Conservation (phyloP, 108 stramenopile genomes). For the Fragilaria radians region DNA sequence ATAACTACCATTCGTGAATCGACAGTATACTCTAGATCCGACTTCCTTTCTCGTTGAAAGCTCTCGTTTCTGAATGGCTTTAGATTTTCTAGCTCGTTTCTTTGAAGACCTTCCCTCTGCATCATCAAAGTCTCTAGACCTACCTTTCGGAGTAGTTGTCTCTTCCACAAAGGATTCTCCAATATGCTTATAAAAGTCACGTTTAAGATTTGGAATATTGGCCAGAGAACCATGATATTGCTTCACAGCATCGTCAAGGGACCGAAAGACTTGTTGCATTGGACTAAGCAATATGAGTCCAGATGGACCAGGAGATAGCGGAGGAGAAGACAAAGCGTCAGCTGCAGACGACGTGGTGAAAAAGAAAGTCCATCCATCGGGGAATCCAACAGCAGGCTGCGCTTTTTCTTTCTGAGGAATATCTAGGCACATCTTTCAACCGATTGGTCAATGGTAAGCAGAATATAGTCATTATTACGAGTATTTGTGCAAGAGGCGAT, state of each 20-base stretch:
- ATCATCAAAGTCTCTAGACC: not conserved
- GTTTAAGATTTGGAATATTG: not conserved
- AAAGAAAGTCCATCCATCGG: constrained; percentile 3
- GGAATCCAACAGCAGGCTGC: constrained; percentile 5
- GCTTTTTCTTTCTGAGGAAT: not conserved
- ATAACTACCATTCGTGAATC: not conserved
- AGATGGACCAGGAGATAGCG: too few relatives aligned
- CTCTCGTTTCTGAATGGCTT: not conserved
- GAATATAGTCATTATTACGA: too few relatives aligned
- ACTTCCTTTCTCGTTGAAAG: not conserved
- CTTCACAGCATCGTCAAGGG: not conserved
- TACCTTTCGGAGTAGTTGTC: not conserved
- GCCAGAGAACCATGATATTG: not conserved
- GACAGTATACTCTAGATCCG: constrained; percentile 1
- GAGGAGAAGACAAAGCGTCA: not conserved
- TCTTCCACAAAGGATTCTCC: not conserved
- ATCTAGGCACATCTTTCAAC: not conserved
- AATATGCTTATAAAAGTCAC: not conserved
- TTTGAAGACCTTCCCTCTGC: not conserved
- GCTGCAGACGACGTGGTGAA: not conserved
- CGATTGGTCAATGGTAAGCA: too few relatives aligned
- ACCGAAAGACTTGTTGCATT: not conserved
- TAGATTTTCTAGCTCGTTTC: not conserved
- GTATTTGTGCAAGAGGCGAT: too few relatives aligned
- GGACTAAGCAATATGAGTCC: not conserved